phyloP scores from a whole-genome alignment of 305 asterid species.

The Ilex paraguariensis region DNA sequence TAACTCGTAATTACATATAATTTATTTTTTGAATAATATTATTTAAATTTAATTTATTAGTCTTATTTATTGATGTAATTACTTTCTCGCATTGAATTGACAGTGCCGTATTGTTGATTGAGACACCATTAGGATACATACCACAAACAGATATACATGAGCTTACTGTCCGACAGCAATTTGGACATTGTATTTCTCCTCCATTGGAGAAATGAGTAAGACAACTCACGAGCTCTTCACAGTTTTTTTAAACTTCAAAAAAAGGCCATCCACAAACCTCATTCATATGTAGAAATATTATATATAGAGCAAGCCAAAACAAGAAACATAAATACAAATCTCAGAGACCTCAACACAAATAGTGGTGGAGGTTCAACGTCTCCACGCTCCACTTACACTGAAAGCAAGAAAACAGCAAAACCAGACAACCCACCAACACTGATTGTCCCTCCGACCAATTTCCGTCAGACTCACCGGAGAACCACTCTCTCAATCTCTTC shows the following conservation, averaged over 20 bases:
- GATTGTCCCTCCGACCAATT: background rate
- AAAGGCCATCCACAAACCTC: slow-evolving; percentile 64
- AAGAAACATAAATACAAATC: slow-evolving; percentile 34
- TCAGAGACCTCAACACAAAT: slow-evolving; percentile 31
- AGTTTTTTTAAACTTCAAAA: slow-evolving; percentile 46
- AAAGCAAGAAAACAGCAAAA: slow-evolving; percentile 8
- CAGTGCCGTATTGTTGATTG: too few relatives aligned
- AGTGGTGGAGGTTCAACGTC: slow-evolving; percentile 57
- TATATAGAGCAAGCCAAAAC: slow-evolving; percentile 21
- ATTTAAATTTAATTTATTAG: too few relatives aligned
- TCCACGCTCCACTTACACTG: slow-evolving; percentile 21
- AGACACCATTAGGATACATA: too few relatives aligned
- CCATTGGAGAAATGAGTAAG: slow-evolving; percentile 8
- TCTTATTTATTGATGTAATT: too few relatives aligned
- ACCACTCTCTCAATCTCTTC: background rate
- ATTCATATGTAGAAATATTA: slow-evolving; percentile 7
- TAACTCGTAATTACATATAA: too few relatives aligned
- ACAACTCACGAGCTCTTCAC: slow-evolving; percentile 53
- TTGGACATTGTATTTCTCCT: slow-evolving; percentile 13
- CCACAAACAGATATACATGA: slow-evolving; percentile 43
- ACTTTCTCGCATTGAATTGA: too few relatives aligned
- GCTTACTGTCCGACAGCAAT: slow-evolving; percentile 17
- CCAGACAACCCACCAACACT: slow-evolving; percentile 11
- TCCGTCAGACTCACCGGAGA: slow-evolving; percentile 4
- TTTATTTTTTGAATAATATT: too few relatives aligned